Evolutionary conservation across 805 yeast genomes (phyloP).

Genomic region (Henningerozyma blattae): DNA sequence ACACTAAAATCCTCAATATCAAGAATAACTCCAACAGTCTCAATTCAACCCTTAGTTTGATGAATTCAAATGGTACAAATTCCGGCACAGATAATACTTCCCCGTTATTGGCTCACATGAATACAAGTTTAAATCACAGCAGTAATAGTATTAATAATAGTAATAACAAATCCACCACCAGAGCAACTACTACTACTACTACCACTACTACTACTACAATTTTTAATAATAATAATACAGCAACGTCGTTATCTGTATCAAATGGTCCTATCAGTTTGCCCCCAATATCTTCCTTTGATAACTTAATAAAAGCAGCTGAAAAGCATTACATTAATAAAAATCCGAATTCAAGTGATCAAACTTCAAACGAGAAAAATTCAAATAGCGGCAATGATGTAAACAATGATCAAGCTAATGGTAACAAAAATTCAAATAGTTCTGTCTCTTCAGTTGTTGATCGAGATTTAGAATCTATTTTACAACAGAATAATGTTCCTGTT

Average conservation of each 20-base stretch:
- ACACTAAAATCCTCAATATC: no score
- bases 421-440: neutral
- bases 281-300: slow-evolving; percentile 16
- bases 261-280: slow-evolving; percentile 1
- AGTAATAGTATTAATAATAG: neutral
- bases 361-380: neutral
- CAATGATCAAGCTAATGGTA: neutral
- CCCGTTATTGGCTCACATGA: no score
- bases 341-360: neutral
- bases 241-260: neutral
- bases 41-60: no score
- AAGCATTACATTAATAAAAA: slow-evolving; percentile 7
- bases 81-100: no score
- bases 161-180: neutral
- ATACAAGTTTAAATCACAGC: no score
- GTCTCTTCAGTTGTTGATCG: no score
- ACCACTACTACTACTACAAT: slow-evolving; percentile 1
- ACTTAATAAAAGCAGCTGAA: slow-evolving; percentile 18
- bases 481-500: neutral
- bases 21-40: no score
- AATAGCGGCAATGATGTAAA: neutral
- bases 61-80: no score
- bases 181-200: slow-evolving; percentile 1
- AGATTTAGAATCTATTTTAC: neutral
- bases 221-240: neutral